Percentiles rank a stretch among this genome's conserved stretches.
Evolutionary conservation across 805 yeast species (phyloP).

Genomic region (Candida caryicola): DNA sequence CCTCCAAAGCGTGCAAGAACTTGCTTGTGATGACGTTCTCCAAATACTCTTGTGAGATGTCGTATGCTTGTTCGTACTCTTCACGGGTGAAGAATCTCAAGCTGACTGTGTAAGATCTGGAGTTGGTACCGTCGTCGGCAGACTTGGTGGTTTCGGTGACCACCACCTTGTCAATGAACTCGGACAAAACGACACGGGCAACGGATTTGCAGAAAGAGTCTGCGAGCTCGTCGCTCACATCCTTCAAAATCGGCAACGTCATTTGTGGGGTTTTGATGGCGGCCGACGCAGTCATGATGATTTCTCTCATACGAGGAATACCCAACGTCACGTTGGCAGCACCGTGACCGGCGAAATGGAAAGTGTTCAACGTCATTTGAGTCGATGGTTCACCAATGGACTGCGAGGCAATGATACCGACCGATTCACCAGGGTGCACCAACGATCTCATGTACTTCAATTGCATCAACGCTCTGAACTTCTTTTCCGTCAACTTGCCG

Average conservation of each 20-base stretch:
- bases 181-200: conserved; percentile 79
- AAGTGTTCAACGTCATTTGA: conserved; percentile 95
- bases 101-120: conserved; percentile 73
- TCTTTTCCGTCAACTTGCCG: conserved; percentile 64
- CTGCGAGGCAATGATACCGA: conserved; percentile 97
- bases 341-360: conserved; percentile 99
- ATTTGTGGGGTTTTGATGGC: conserved; percentile 97
- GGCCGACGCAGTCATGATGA: conserved; percentile 97
- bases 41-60: conserved; percentile 74
- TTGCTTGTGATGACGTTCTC: conserved; percentile 62
- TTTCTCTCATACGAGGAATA: conserved; percentile 99
- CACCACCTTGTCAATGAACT: conserved; percentile 77
- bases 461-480: conserved; percentile 95
- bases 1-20: conserved; percentile 71
- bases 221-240: conserved; percentile 82
- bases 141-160: conserved; percentile 88
- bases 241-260: conserved; percentile 81
- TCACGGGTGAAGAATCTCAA: conserved; percentile 69
- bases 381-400: conserved; percentile 99
- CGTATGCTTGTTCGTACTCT: conserved; percentile 87
- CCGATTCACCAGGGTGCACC: conserved; percentile 95
- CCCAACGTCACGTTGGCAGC: conserved; percentile 99
- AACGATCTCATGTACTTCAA: conserved; percentile 95
- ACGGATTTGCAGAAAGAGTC: conserved; percentile 91
- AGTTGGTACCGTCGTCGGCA: conserved; percentile 42